A percentile compares a stretch with the other conserved stretches of the same genome.
These are phyloP conservation scores for Mycena kentingensis DNA, from an alignment of 768 basidiomycete genomes.

Conservation along the genomic window DNA sequence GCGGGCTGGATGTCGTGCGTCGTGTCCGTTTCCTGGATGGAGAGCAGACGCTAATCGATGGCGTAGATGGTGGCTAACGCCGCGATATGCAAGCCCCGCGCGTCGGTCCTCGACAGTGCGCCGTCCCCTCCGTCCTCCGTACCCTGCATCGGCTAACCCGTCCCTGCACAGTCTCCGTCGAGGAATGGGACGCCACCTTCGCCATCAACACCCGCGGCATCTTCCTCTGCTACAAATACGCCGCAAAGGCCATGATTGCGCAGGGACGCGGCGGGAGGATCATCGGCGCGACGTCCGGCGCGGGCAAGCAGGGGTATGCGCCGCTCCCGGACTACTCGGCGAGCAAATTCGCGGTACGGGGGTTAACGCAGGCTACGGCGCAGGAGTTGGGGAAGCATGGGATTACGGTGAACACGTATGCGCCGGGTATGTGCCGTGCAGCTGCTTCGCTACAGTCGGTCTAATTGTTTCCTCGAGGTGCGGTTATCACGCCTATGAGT, in stretches of 20 bases:
- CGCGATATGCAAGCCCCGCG: slow-evolving; percentile 6
- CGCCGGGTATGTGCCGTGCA: slow-evolving; percentile 7
- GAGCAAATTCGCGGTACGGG: slow-evolving; percentile 41
- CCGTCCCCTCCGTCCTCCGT: too few relatives aligned
- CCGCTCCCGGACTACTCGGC: slow-evolving; percentile 28
- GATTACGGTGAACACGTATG: slow-evolving; percentile 22
- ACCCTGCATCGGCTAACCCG: neutral
- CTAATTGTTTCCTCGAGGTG: slow-evolving; percentile 3
- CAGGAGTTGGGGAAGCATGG: slow-evolving; percentile 15
- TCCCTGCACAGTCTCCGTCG: neutral
- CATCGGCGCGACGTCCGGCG: slow-evolving; percentile 31
- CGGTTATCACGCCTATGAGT: slow-evolving; percentile 18
- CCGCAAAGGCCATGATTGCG: slow-evolving; percentile 29
- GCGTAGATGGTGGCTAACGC: slow-evolving; percentile 17
- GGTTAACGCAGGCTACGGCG: slow-evolving; percentile 36
- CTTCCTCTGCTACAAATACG: slow-evolving; percentile 25
- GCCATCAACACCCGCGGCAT: slow-evolving; percentile 10
- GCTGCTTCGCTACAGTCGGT: neutral
- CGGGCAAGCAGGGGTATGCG: slow-evolving; percentile 28
- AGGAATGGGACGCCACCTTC: slow-evolving; percentile 8
- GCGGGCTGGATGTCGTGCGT: slow-evolving; percentile 31
- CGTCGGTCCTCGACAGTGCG: slow-evolving; percentile 7
- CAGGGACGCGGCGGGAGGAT: slow-evolving; percentile 34
- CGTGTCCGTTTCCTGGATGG: neutral
- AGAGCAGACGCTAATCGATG: neutral